A percentile compares a stretch with the other conserved stretches of the same genome.
These are phyloP conservation scores for Myotisia sp. DNA, from an alignment of 2,329 filamentous ascomycete genomes.

Conservation along the genomic window DNA sequence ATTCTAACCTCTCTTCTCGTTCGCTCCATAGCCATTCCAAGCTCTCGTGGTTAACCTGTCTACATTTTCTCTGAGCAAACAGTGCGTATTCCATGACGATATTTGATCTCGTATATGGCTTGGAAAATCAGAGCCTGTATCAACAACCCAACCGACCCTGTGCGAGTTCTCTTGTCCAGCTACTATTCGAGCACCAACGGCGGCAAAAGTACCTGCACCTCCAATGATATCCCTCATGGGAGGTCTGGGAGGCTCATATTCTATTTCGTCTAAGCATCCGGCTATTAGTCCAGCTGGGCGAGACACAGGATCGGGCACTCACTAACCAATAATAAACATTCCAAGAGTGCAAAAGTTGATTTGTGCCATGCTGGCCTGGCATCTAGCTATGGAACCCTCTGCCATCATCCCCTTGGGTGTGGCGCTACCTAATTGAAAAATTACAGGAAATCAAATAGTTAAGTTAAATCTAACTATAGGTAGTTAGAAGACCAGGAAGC, in stretches of 20 bases:
- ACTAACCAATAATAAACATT: slow-evolving; percentile 49
- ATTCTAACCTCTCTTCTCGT: slow-evolving; percentile 44
- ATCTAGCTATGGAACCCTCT: background rate
- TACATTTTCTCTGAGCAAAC: slow-evolving; percentile 51
- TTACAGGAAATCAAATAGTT: too few relatives aligned
- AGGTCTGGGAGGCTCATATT: slow-evolving; percentile 57
- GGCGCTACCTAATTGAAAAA: too few relatives aligned
- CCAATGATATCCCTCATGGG: slow-evolving; percentile 66
- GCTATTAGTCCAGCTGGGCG: background rate
- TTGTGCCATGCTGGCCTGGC: background rate
- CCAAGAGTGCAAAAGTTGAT: slow-evolving; percentile 46
- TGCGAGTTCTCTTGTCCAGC: slow-evolving; percentile 53
- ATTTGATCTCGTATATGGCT: slow-evolving; percentile 48
- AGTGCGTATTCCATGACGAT: slow-evolving; percentile 60
- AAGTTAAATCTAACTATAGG: too few relatives aligned
- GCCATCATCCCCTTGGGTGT: background rate
- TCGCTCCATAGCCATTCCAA: slow-evolving; percentile 76
- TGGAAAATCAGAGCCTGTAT: slow-evolving; percentile 81
- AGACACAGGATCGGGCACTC: background rate
- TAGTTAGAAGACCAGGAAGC: too few relatives aligned
- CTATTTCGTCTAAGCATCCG: slow-evolving; percentile 61
- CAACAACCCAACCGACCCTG: slow-evolving; percentile 77
- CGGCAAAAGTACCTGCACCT: slow-evolving; percentile 74
- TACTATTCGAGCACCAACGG: slow-evolving; percentile 76
- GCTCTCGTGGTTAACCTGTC: slow-evolving; percentile 68